Percentiles rank a stretch among this genome's conserved stretches.
phyloP scores from a whole-genome alignment of 169 alveolate species.

The Eimeria sp. region DNA sequence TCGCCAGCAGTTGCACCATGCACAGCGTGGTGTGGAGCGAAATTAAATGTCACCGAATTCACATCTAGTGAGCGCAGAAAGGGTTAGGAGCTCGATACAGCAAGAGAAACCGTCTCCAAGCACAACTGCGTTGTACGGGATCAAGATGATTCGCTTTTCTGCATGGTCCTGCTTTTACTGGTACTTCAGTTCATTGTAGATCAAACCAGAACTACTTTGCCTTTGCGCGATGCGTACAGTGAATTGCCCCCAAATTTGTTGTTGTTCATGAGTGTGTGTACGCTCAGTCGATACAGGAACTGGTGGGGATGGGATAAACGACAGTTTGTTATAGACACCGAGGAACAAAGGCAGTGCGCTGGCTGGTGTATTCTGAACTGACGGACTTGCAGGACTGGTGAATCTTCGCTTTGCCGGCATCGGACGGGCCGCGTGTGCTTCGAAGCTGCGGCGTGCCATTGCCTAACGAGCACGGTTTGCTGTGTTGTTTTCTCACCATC shows the following conservation, averaged over 20 bases:
- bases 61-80: not conserved
- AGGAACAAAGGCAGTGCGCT: constrained; percentile 17
- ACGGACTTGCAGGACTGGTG: not conserved
- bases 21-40: not conserved
- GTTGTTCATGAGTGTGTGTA: not conserved
- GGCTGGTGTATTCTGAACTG: not conserved
- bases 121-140: not conserved
- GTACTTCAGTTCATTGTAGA: too few relatives aligned
- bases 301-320: not conserved
- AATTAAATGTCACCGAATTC: not conserved
- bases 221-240: not conserved
- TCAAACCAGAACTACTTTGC: not conserved
- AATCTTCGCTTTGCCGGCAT: not conserved
- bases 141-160: not conserved
- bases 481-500: not conserved
- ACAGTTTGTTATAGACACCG: not conserved
- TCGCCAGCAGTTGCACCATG: not conserved
- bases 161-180: not conserved
- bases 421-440: not conserved
- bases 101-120: not conserved
- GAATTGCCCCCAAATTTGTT: not conserved
- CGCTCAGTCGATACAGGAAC: not conserved
- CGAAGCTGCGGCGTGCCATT: not conserved
- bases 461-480: not conserved
- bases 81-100: not conserved